Base-by-base conservation (phyloP, 1,139 yeast species). In the Saccharomyces hybrid region DNA sequence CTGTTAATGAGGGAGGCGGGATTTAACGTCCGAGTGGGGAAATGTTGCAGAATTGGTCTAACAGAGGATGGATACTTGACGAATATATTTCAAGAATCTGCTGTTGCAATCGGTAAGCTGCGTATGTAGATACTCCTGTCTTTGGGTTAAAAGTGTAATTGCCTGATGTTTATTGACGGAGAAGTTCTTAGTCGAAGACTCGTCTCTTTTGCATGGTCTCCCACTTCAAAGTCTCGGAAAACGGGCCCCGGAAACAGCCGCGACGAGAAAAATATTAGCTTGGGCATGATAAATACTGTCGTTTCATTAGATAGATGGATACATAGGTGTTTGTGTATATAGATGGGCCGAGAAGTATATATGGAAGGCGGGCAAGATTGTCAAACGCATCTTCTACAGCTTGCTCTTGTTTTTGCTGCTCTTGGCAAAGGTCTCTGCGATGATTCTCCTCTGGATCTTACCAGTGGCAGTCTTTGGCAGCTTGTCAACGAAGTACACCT, bases 391-490 rank as follows among this genome's bases (percentile, higher is more conserved):
- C 20, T 20, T 20, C 20, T 57, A 71, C 52, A 75, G 59, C 60
- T 76, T 76, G 32, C 73, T 59, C 59, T 72, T 68, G 14, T 69
- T 57, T 16, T 50, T 50, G 38, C 51, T 34, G 9, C 38, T 47
- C 34, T 30, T 56, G 1, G 72, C 70, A 59, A 77, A 77, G 16
- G 68, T 67, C 34, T 69, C 68, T 1, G 84, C 85, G 62, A 83
- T 79, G 58, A 76, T 76, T 56, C 86, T 73, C 62, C 88, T 74
- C 68, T 83, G 87, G 53, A 83, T 80, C 73, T 83, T 83, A 41
- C 88, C 88, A 1, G 88, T 83, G 2, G 88, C 84, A 2, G 87
- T 82, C 74, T 83, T 83, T 59, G 88, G 88, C 68, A 83, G 74
- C 38, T 73, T 71, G 26, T 81, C 78, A n/a, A 83, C 81, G 62